phyloP scores from a whole-genome alignment of 495 filamentous ascomycete genomes.

The Clavariopsis aquatica region DNA sequence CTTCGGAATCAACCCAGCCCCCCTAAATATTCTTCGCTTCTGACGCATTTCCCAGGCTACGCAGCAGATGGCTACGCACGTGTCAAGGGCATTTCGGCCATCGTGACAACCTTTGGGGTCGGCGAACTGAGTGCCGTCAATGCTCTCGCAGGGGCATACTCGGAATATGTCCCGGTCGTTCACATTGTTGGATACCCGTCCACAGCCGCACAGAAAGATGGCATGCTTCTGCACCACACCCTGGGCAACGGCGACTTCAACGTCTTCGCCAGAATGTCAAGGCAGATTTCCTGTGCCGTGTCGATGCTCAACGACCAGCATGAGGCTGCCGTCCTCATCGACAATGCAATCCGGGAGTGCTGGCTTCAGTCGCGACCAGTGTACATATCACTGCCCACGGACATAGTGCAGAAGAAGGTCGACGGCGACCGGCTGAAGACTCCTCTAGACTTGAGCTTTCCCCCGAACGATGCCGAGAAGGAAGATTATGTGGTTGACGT shows the following conservation, averaged over 20 bases:
- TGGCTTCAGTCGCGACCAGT: conserved; percentile 59
- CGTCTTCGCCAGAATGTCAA: conserved; percentile 79
- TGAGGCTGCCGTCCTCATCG: conserved; percentile 73
- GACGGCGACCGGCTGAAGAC: conserved; percentile 69
- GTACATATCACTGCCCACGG: conserved; percentile 83
- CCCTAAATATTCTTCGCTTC: too few relatives aligned
- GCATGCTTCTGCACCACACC: conserved; percentile 85
- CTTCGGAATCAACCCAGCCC: too few relatives aligned
- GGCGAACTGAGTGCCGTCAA: conserved; percentile 71
- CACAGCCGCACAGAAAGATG: conserved; percentile 59
- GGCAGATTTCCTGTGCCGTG: conserved; percentile 67
- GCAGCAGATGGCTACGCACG: conserved; percentile 73
- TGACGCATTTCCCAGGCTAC: conserved; percentile 56
- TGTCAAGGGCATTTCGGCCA: conserved; percentile 63
- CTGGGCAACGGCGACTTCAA: conserved; percentile 89
- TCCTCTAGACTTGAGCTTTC: conserved; percentile 65
- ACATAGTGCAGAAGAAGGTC: conserved; percentile 79
- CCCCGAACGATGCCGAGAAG: conserved; percentile 66
- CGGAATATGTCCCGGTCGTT: conserved; percentile 74
- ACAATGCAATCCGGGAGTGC: conserved; percentile 77
- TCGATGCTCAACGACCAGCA: conserved; percentile 67
- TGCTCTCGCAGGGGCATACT: conserved; percentile 67
- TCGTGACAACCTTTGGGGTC: conserved; percentile 70
- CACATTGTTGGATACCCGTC: conserved; percentile 78
- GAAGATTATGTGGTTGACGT: conserved; percentile 85